Evolutionary conservation across 2,329 filamentous ascomycete genomes (phyloP).

Genomic region (Calycina herbarum): DNA sequence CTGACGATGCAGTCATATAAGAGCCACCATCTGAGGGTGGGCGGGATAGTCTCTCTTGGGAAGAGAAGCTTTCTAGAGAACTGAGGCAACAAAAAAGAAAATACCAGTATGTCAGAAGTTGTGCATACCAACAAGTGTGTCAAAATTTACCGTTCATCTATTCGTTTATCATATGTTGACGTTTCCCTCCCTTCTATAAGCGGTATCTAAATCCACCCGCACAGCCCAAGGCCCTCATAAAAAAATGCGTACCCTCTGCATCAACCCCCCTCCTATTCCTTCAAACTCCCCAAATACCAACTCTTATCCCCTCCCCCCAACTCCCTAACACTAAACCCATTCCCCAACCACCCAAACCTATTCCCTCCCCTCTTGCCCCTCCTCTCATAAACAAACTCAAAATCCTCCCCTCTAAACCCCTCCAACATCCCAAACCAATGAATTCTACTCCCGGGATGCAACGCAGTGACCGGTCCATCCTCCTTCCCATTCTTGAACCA

Average conservation of each 20-base stretch:
- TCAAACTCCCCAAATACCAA: slow-evolving; percentile 23
- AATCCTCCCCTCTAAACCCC: slow-evolving; percentile 23
- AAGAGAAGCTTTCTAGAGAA: too few species aligned
- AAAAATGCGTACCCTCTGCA: not conserved
- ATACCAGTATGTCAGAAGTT: too few species aligned
- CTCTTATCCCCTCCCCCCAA: slow-evolving; percentile 19
- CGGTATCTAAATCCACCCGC: too few species aligned
- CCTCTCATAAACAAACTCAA: slow-evolving; percentile 14
- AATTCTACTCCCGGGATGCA: slow-evolving; percentile 21
- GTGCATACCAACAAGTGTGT: too few species aligned
- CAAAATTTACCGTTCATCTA: too few species aligned
- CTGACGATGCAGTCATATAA: too few species aligned
- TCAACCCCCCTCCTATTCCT: not conserved
- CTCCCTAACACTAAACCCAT: slow-evolving; percentile 20
- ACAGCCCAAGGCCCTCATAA: too few species aligned
- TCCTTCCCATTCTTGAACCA: slow-evolving; percentile 26
- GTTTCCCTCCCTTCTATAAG: too few species aligned
- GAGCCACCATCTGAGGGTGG: too few species aligned
- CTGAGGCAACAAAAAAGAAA: too few species aligned
- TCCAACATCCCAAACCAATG: slow-evolving; percentile 27
- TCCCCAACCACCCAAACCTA: slow-evolving; percentile 24
- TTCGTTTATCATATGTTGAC: too few species aligned
- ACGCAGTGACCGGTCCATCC: slow-evolving; percentile 17
- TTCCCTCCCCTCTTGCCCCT: not conserved
- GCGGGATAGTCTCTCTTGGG: too few species aligned